Conservation (phyloP, 371 early-diverging fungal species). For the Polyrhizophydium stewartii region DNA sequence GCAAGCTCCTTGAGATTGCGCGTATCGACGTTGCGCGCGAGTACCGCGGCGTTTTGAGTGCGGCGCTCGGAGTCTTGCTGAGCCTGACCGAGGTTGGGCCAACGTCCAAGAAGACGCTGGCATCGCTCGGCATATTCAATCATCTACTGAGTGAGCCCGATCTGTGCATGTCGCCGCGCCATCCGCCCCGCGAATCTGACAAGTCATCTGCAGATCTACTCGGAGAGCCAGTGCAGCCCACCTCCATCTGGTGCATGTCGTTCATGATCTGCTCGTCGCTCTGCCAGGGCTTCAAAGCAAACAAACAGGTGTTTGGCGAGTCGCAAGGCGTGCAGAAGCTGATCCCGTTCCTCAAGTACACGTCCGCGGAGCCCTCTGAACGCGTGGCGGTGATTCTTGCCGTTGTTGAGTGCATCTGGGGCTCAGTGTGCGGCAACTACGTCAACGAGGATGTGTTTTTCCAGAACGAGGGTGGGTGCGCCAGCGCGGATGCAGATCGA, state of each 20-base stretch:
- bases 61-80: constrained; percentile 16
- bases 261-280: constrained; percentile 34
- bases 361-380: constrained; percentile 27
- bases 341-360: constrained; percentile 30
- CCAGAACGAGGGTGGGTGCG: constrained; percentile 22
- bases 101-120: constrained; percentile 17
- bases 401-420: constrained; percentile 41
- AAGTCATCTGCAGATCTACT: constrained; percentile 12
- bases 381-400: constrained; percentile 20
- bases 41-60: constrained; percentile 5
- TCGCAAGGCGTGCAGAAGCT: constrained; percentile 26
- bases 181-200: not conserved
- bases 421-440: constrained; percentile 26
- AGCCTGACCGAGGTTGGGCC: constrained; percentile 26
- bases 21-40: not conserved
- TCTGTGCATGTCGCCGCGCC: not conserved
- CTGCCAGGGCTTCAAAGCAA: constrained; percentile 31
- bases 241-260: constrained; percentile 18
- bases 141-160: constrained; percentile 18
- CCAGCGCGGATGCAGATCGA: too few species aligned
- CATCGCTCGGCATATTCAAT: constrained; percentile 17
- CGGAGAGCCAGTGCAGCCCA: not conserved
- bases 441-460: constrained; percentile 31
- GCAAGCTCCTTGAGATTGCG: not conserved
- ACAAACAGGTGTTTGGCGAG: constrained; percentile 35